phyloP scores from a whole-genome alignment of 345 rosid species.

The Isatis tinctoria region DNA sequence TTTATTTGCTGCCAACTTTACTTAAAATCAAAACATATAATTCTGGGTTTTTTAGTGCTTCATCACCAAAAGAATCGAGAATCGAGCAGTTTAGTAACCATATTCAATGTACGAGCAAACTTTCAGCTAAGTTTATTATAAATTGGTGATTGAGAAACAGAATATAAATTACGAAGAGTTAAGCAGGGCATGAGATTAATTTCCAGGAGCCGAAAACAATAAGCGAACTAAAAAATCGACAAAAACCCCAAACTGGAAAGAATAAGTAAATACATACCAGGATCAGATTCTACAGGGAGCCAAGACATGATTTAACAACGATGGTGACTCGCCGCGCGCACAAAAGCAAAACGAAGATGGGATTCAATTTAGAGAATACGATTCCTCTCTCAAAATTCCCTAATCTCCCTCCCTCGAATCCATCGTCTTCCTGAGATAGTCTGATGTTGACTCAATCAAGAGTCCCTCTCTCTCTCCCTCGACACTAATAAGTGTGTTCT shows the following conservation, averaged over 20 bases:
- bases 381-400: slow-evolving; percentile 7
- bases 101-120: neutral
- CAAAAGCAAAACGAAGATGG: neutral
- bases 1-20: neutral
- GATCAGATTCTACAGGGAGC: slow-evolving; percentile 37
- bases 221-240: neutral
- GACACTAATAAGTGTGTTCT: neutral
- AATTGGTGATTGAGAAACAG: neutral
- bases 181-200: neutral
- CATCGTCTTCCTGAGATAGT: slow-evolving; percentile 5
- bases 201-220: neutral
- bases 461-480: neutral
- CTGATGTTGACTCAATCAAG: neutral
- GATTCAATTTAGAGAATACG: neutral
- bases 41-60: neutral
- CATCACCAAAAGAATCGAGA: neutral
- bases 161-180: neutral
- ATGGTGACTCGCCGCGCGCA: neutral
- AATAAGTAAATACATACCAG: slow-evolving; percentile 13
- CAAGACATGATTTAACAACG: slow-evolving; percentile 29
- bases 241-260: neutral
- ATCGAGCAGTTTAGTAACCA: neutral
- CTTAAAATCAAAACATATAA: neutral
- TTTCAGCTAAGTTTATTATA: neutral
- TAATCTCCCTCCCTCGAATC: neutral